Base-by-base conservation (phyloP, 495 filamentous ascomycete species). In the Hypoxylon perforatum region DNA sequence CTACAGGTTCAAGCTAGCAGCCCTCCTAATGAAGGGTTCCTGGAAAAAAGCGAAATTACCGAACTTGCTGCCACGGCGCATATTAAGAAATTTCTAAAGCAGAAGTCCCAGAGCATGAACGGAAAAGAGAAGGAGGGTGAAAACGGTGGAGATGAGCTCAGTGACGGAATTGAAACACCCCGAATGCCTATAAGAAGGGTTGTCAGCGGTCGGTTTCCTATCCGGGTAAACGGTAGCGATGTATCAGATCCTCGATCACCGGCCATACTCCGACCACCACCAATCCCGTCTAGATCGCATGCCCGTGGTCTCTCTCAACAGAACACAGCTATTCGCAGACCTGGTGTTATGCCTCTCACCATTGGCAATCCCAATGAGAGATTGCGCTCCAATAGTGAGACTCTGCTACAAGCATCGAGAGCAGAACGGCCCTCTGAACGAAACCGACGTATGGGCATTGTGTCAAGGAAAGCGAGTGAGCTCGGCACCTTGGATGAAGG, bases 311-410 rank as follows among this genome's bases (percentile, higher is more conserved):
- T 89, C 0, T 95, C 92, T 6, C 91, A 92, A 54, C 90, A 92
- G 63, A 88, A 85, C 50, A 80, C 84, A 1, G 79, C 79, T 9
- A 79, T 87, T 22, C 87, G 88, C 45, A 81, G 91, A 56, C 92
- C 93, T 3, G 86, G 86, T 14, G 80, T 91, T 25, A 84, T 88
- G 70, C 91, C 92, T 33, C 78, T 92, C 33, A 80, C 85, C 10
- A 85, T 89, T 45, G 83, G 85, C 9, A 94, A 90, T 58, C 76
- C 80, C n/a, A 88, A 86, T 71, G 94, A 98, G 70, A 86, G 93
- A 21, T 87, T 92, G 44, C 87, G 94, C 44, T 97, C 93, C 67
- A 95, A 97, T 65, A 96, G 92, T 59, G 94, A 98, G 73, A 93
- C 91, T 19, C 82, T 92, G 14, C 83, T 92, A 33, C 81, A 80